phyloP scores from a whole-genome alignment of 176 grass and related monocot genomes.

The barley (Hordeum vulgare) region DNA sequence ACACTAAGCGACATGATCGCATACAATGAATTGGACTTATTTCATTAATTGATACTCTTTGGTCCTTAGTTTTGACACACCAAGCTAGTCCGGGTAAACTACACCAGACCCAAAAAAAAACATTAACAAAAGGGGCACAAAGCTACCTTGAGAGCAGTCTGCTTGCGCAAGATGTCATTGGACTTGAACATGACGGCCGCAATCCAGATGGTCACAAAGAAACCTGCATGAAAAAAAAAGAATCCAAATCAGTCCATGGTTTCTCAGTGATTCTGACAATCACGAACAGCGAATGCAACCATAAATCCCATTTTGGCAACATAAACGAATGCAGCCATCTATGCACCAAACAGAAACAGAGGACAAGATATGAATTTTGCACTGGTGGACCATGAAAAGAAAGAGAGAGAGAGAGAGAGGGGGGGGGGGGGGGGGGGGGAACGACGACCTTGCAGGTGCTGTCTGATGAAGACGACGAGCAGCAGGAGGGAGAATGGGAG shows the following conservation, averaged over 20 bases:
- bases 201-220: constrained; percentile 96
- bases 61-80: not conserved
- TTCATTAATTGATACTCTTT: not conserved
- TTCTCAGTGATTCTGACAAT: not conserved
- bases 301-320: not conserved
- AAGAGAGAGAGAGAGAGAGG: no score
- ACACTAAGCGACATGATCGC: not conserved
- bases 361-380: not conserved
- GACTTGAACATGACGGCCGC: constrained; percentile 99
- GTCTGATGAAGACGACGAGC: constrained; percentile 95
- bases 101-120: not conserved
- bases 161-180: constrained; percentile 90
- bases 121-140: not conserved
- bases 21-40: not conserved
- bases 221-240: constrained; percentile 38
- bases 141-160: constrained; percentile 99
- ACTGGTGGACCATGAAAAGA: not conserved
- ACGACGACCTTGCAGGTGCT: constrained; percentile 77
- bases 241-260: not conserved
- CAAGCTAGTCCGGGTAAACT: not conserved
- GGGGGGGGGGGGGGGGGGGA: not conserved
- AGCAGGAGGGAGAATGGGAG: constrained; percentile 90
- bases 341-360: not conserved
- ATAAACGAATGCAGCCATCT: not conserved
- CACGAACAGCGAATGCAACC: not conserved